Base-by-base conservation (phyloP, 2,329 filamentous ascomycete genomes). In the Magnaporthiopsis incrustans region DNA sequence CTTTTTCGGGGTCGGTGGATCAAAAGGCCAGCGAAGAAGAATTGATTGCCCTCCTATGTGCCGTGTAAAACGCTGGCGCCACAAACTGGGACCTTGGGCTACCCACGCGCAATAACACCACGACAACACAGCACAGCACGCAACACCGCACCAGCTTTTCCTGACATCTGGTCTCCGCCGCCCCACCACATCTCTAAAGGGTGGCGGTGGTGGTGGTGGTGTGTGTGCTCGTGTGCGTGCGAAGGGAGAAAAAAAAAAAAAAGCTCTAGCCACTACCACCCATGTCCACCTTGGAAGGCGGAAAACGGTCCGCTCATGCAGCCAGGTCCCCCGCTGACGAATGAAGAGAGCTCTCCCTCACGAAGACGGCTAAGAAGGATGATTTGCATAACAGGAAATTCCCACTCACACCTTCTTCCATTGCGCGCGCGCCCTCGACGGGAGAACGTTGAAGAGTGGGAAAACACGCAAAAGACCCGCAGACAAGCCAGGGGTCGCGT, bases 281-380 rank as follows among this genome's bases (percentile, higher is more conserved):
- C 44, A 50, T 50, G 44, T n/a, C 44, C 7, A 14, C 4, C 30
- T 50, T 22, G n/a, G 44, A 22, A 22, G 59, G 63, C 63, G 63
- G 63, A 64, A 60, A 60, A 61, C 59, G 59, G 59, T 61, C 59
- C 59, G 63, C 60, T 57, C 63, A 64, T 64, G 63, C 63, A 64
- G 62, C 59, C 35, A 11, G 32, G 30, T 30, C 30, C 15, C 35
- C 12, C 11, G 11, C 59, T 61, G 59, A 59, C 63, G 63, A 64
- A 64, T 64, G 59, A 61, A 50, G 61, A 30, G 30, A 60, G 58
- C 7, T 7, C 22, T n/a, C 30, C 26, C 11, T 58, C 32, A 33
- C 30, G 50, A 27, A 60, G 22, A 50, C 33, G 59, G 50, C 38
- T 14, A 57, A 56, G 35, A 33, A 44, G 30, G 38, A 64, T 64